Base-by-base conservation (phyloP, 768 basidiomycete genomes). In the Crepidotus variabilis region DNA sequence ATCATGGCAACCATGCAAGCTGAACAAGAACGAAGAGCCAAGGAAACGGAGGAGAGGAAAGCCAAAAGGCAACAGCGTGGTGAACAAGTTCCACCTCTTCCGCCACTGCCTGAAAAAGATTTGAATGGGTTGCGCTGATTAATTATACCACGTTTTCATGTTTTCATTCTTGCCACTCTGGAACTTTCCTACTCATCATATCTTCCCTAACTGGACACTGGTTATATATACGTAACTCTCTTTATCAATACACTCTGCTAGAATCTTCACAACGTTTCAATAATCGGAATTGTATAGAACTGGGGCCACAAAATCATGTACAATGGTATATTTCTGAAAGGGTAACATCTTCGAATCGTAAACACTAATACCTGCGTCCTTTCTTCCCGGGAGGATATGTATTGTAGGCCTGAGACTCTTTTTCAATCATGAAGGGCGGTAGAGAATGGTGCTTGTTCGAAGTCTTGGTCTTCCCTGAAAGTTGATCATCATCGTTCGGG, bases 1-100 rank as follows among this genome's bases (percentile, higher is more conserved):
- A 92, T 92, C 35, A 84, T 91, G 78, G 77, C 81, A 33, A 81
- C 84, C n/a, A 84, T 94, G 78, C 89, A 90, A 64, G 85, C 84
- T 4, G 91, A 94, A 66, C 88, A 89, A 61, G 88, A 92, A 66
- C 78, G 82, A 54, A 81, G 86, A n/a, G 81, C 83, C 50, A 81
- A 80, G 57, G 85, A 84, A 58, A 72, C 75, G 11, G 80, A 83
- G 63, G 74, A 79, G 60, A 82, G 84, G 61, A 86, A 80, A 67
- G 68, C 79, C 35, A 83, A 82, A 64, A 79, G 88, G 52, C 77
- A 79, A 9, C 64, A 66, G 20, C 56, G 60, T 33, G 67, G 69
- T 51, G 63, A 70, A 23, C 62, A 62, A 48, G 63, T 72, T 47
- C 75, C 76, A 23, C 65, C 72, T 9, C 64, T 79, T 16, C 77